Conservation (phyloP, 2,329 filamentous ascomycete species). For the Cytospora piceicola region DNA sequence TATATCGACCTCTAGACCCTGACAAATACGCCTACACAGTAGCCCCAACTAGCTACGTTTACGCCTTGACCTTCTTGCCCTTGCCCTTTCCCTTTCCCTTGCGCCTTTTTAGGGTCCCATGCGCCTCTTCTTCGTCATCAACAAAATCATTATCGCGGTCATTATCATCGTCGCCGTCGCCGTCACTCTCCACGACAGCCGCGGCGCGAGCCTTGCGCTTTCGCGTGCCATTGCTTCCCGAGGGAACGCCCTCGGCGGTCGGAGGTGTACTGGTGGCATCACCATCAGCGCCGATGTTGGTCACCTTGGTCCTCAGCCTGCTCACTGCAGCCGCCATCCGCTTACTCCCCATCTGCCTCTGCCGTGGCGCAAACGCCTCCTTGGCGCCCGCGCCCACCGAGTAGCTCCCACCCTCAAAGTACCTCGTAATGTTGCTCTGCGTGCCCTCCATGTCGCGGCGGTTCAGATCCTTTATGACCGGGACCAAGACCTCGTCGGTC, state of each 20-base stretch:
- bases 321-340: slow-evolving; percentile 77
- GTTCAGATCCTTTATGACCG: slow-evolving; percentile 96
- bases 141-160: slow-evolving; percentile 21
- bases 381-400: slow-evolving; percentile 68
- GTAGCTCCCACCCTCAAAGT: slow-evolving; percentile 66
- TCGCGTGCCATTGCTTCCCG: slow-evolving; percentile 33
- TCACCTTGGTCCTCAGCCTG: slow-evolving; percentile 60
- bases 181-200: slow-evolving; percentile 32
- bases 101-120: slow-evolving; percentile 5
- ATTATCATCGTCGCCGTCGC: slow-evolving; percentile 30
- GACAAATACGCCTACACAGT: background rate
- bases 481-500: slow-evolving; percentile 93
- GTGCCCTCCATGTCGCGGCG: slow-evolving; percentile 84
- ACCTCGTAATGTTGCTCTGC: slow-evolving; percentile 94
- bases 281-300: slow-evolving; percentile 32
- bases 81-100: slow-evolving; percentile 21
- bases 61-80: slow-evolving; percentile 23
- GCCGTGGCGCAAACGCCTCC: slow-evolving; percentile 72
- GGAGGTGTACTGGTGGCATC: slow-evolving; percentile 25
- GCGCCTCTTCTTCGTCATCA: slow-evolving; percentile 19
- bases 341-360: slow-evolving; percentile 68
- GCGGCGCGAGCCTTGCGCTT: slow-evolving; percentile 34
- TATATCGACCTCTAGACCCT: background rate
- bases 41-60: background rate
- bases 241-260: background rate